phyloP scores from a whole-genome alignment of 2,329 filamentous ascomycete genomes.

The Exophiala viscosa region DNA sequence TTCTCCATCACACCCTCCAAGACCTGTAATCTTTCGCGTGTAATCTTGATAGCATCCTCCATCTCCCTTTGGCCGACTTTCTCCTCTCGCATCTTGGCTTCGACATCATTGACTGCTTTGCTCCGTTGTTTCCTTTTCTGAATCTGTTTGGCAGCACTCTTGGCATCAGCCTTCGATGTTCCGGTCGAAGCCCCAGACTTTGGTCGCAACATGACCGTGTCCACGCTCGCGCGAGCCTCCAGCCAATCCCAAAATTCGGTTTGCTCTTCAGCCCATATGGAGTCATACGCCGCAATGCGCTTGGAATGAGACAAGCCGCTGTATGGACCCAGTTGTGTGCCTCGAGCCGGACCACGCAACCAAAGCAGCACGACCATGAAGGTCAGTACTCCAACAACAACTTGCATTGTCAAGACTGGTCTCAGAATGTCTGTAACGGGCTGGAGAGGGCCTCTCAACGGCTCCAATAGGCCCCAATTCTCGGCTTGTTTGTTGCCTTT shows the following conservation, averaged over 20 bases:
- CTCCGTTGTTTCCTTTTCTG: slow-evolving; percentile 25
- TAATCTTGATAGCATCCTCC: slow-evolving; percentile 75
- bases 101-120: slow-evolving; percentile 44
- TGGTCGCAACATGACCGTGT: slow-evolving; percentile 46
- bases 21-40: slow-evolving; percentile 75
- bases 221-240: slow-evolving; percentile 77
- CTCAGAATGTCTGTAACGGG: slow-evolving; percentile 66
- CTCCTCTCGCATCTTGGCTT: slow-evolving; percentile 58
- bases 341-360: slow-evolving; percentile 52
- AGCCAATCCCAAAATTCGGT: slow-evolving; percentile 90
- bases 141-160: slow-evolving; percentile 28
- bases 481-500: slow-evolving; percentile 43
- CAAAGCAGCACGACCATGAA: slow-evolving; percentile 71
- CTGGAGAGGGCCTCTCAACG: slow-evolving; percentile 65
- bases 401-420: slow-evolving; percentile 70
- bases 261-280: slow-evolving; percentile 86
- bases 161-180: background rate
- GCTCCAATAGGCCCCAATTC: slow-evolving; percentile 79
- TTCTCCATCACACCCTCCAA: slow-evolving; percentile 69
- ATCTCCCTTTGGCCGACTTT: slow-evolving; percentile 71
- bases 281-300: slow-evolving; percentile 78
- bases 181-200: slow-evolving; percentile 4
- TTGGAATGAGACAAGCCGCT: slow-evolving; percentile 52
- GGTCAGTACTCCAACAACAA: slow-evolving; percentile 70
- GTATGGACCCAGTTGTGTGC: slow-evolving; percentile 21